Base-by-base conservation (phyloP, 2,329 filamentous ascomycete genomes). In the Lithohypha guttulata region DNA sequence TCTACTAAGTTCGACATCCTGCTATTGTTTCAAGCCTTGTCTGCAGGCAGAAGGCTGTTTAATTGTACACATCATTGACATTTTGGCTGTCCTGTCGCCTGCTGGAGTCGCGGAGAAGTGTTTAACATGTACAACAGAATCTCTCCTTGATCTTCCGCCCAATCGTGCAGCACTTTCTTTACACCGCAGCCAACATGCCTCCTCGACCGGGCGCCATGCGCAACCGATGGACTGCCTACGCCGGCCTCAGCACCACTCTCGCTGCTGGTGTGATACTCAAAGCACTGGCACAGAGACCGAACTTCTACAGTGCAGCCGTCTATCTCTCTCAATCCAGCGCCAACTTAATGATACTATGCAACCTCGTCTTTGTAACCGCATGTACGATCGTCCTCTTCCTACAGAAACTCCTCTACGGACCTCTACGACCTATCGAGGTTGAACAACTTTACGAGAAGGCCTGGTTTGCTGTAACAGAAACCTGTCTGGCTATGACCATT, bases 391-490 rank as follows among this genome's bases (percentile, higher is more conserved):
- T 95, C 47, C 93, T 87, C 62, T 82, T 78, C 43, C 73, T 98
- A 13, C 91, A 95, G 58, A 79, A 86, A 53, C 68, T 95, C 37
- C 84, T 93, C 57, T 98, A 89, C 56, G 91, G 91, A 44, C 79
- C 77, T 13, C 75, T 98, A 15, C 85, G 93, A 50, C 81, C 86
- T 18, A 84, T 93, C 66, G 91, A 98, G 66, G 83, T 91, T 53
- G 93, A 98, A 61, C 89, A 96, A 59, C 75, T 98, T 10, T 95
- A 93, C 57, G 91, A 98, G 61, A 89, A 89, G 61, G 87, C 84
- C 34, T 98, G 93, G 93, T 95, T 95, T 57, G 89, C 91, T 26
- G 84, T 96, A 27, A 94, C 89, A 32, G 91, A 98, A 65, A 98
- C 91, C 48, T 84, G 87, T 55, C 70, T 98, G 48, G 91, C 91